Evolutionary conservation across 495 filamentous ascomycete species (phyloP), one percentile per base, ranked within the genome.

Genomic region (Aspergillus ellipticus): DNA sequence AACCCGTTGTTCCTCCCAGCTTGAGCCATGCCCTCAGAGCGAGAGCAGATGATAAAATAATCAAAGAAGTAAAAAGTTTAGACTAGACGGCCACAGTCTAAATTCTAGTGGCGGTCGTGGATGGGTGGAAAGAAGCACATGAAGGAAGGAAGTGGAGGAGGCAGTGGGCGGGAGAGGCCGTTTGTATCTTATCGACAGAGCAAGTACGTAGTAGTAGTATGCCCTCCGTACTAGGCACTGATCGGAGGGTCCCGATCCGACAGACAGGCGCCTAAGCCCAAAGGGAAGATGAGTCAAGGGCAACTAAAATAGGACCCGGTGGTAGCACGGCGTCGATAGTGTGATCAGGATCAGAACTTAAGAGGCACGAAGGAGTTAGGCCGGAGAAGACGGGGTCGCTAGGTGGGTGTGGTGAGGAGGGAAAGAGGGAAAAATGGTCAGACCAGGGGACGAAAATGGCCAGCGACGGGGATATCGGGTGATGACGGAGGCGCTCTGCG

Each of bases 21-120:
- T 42, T 74, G 63, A 49, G 74, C 75, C 74, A 77, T 78, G 67
- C 70, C 68, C 68, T 60, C 59, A 5, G 22, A 42, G 43, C 42
- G 28, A 53, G 50, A 47, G 33, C 17, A 22, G 42, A 37, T 17
- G 4, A n/a, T n/a, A 43, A 13, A 17, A 24, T 20, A 21, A 49
- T 48, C 39, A 59, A 61, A 55, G 59, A 60, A 42, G 61, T 50
- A 51, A 59, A 42, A 50, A 59, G 28, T 49, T 4, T 22, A 53
- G 53, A 50, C 22, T 28, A 13, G 42, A 35, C 22, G 13, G 17
- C 16, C 20, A 31, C 26, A 42, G 33, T 39, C 17, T 49, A 35
- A 17, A 10, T 49, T n/a, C n/a, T n/a, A n/a, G 7, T 42, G 5
- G 9, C 16, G 37, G 26, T 41, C 20, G 22, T 43, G 8, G 47